Evolutionary conservation across 148 eudicot species (phyloP).

Genomic region (Rhododendron williamsianum): DNA sequence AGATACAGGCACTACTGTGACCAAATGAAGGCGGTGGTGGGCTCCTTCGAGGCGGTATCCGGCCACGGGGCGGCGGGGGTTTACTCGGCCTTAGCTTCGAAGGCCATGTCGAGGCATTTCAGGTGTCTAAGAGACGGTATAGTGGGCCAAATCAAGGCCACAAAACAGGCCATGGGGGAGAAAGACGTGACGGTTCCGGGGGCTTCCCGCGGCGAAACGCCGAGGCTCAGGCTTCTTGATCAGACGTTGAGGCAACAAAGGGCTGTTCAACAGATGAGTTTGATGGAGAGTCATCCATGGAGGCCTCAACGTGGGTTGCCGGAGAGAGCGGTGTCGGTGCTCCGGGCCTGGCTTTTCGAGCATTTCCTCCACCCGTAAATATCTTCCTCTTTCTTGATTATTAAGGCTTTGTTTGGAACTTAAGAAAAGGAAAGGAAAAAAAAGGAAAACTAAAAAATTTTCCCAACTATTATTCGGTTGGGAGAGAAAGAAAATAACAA

Average conservation of each 20-base stretch:
- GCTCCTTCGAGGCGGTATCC: constrained; percentile 71
- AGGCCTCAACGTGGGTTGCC: constrained; percentile 92
- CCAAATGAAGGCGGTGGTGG: constrained; percentile 74
- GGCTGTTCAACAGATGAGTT: constrained; percentile 73
- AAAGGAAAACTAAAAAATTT: too few species aligned
- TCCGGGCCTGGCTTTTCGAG: constrained; percentile 98
- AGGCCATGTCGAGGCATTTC: constrained; percentile 96
- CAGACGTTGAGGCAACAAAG: constrained; percentile 80
- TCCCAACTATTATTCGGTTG: too few species aligned
- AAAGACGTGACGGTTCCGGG: constrained; percentile 53
- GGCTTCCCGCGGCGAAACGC: constrained; percentile 72
- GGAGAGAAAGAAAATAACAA: too few species aligned
- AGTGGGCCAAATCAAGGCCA: constrained; percentile 61
- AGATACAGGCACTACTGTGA: constrained; percentile 83
- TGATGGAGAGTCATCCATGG: constrained; percentile 94
- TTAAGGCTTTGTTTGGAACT: too few species aligned
- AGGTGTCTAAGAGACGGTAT: constrained; percentile 73
- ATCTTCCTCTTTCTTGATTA: not conserved
- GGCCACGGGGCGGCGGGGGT: constrained; percentile 61
- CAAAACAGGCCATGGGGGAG: constrained; percentile 75
- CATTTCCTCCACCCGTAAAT: constrained; percentile 91
- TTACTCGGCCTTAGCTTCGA: constrained; percentile 74
- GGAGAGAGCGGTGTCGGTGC: constrained; percentile 81
- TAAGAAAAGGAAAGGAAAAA: too few species aligned
- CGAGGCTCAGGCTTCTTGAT: constrained; percentile 77